Base-by-base conservation (phyloP, 352 stramenopile species). In the Pythium chondricola region DNA sequence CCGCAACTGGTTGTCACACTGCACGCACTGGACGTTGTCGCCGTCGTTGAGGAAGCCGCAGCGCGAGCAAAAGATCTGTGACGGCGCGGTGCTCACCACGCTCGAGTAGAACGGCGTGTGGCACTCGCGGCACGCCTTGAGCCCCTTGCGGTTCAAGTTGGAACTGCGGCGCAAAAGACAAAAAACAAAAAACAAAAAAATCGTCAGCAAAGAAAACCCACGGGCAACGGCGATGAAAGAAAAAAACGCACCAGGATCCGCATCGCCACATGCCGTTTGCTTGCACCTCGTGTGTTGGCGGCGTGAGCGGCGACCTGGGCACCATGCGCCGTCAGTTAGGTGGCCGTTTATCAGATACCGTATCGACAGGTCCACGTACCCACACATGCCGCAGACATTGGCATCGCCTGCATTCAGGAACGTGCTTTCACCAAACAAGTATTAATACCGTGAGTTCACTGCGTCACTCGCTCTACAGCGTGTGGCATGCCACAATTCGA, bases 21-120 rank as follows among this genome's bases (percentile, higher is more conserved):
- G 71, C 21, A 86, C 72, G 45, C 81, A 93, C 39, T 63, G 68
- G 16, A 67, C 46, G 38, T 86, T 85, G 24, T 50, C 71, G 49
- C 75, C 78, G 43, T 86, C 67, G 38, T 90, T 93, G 13, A 88
- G 56, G 30, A 90, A 88, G 0, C 78, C 73, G 35, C 81, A 93
- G 43, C 69, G 58, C 8, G 75, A 73, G 52, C 81, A 90, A 51
- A 88, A 88, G 58, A 90, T 85, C 52, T 89, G 70, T 9, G 79
- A 73, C 26, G 80, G 80, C 24, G 65, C 71, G 16, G 73, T 65
- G 44, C 73, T 88, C 16, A 74, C 84, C 43, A 89, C 80, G 10
- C 65, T 39, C 26, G 71, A 82, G 41, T 73, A 85, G 56, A 87
- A 78, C 36, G 69, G 71, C 43, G 79, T 64, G 30, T 67, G 62